Percentiles rank a stretch among this genome's conserved stretches.
These are phyloP conservation scores for Lactifluus echinatus DNA, from an alignment of 768 basidiomycete genomes.

Conservation along the genomic window DNA sequence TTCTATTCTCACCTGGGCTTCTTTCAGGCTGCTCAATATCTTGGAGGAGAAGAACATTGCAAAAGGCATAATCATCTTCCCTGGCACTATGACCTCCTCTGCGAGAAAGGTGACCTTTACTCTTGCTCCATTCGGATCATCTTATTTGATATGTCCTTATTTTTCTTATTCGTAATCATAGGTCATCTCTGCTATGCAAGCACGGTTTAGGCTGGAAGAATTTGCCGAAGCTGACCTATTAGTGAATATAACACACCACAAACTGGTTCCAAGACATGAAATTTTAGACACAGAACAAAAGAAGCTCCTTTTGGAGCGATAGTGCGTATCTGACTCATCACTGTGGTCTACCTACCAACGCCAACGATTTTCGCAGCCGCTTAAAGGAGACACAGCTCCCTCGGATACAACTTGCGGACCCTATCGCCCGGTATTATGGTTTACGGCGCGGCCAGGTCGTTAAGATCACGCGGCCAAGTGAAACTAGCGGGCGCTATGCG, in stretches of 20 bases:
- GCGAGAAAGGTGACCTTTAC: slow-evolving; percentile 72
- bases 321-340: slow-evolving; percentile 50
- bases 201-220: slow-evolving; percentile 84
- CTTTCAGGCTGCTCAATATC: slow-evolving; percentile 68
- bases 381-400: slow-evolving; percentile 97
- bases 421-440: slow-evolving; percentile 98
- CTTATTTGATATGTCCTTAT: neutral
- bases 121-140: neutral
- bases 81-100: slow-evolving; percentile 93
- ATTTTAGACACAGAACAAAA: slow-evolving; percentile 83
- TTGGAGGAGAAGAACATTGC: slow-evolving; percentile 88
- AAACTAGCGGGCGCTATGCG: slow-evolving; percentile 90
- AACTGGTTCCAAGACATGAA: slow-evolving; percentile 88
- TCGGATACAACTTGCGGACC: slow-evolving; percentile 91
- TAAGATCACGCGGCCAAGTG: slow-evolving; percentile 94
- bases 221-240: slow-evolving; percentile 94
- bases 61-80: slow-evolving; percentile 91
- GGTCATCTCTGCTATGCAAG: slow-evolving; percentile 89
- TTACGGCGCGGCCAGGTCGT: slow-evolving; percentile 93
- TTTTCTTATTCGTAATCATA: slow-evolving; percentile 26
- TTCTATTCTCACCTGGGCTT: neutral
- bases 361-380: slow-evolving; percentile 46
- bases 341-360: slow-evolving; percentile 13
- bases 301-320: slow-evolving; percentile 76
- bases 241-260: slow-evolving; percentile 96